Base-by-base conservation (phyloP, 148 eudicot species). In the Arctostaphylos glauca region DNA sequence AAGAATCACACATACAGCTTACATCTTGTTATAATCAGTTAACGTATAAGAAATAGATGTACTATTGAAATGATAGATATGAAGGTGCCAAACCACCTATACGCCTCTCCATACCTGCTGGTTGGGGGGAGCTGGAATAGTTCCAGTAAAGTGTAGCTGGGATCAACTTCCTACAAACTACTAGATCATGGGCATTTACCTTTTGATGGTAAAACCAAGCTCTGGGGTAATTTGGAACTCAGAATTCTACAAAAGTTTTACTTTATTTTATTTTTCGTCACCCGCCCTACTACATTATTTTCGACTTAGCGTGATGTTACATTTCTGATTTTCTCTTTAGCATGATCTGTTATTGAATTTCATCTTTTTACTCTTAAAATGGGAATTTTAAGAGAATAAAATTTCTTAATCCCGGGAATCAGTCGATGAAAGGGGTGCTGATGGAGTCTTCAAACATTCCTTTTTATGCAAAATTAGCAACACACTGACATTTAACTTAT, bases 401-500 rank as follows among this genome's bases (percentile, higher is more conserved):
- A 31, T 31, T 31, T 44, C 12, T 19, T 5, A 46, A 46, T 31
- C 10, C n/a, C 13, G 19, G 59, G 16, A 59, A 5, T 59, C 13
- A 46, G 72, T 46, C 18, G 41, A 80, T 82, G 58, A 16, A 55
- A 54, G 15, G 50, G 49, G 73, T 9, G 16, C 49, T 16, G 0
- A 8, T 62, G 25, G 50, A 70, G 78, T 53, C 44, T 66, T 4
- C 6, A 1, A 54, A 44, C 2, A 47, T 14, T n/a, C 38, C 23
- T 14, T 48, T 50, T 53, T 9, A 8, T 70, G 41, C 44, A 48
- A 72, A 58, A 25, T n/a, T 14, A 70, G 12, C 19, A 31, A 19
- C 43, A 19, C 43, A 80, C 79, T 84, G 16, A 79, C 31, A 59
- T 79, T 60, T 46, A 54, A 76, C 68, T 60, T 80, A n/a, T 74